phyloP scores from a whole-genome alignment of 495 filamentous ascomycete species.

The Aspergillus sparsus region DNA sequence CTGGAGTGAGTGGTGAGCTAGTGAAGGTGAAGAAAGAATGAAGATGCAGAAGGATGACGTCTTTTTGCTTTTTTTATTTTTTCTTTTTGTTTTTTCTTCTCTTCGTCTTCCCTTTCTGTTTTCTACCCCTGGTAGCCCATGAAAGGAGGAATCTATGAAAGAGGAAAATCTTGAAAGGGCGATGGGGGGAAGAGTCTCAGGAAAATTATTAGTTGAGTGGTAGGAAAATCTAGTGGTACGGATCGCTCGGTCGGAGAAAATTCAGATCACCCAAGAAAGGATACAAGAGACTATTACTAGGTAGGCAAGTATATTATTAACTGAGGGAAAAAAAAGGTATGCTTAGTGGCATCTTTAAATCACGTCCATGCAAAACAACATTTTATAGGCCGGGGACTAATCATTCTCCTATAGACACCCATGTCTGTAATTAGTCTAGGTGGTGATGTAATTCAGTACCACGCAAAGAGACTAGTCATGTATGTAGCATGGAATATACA shows the following conservation, averaged over 20 bases:
- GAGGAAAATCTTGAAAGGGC: background rate
- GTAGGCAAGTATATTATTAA: background rate
- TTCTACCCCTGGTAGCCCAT: background rate
- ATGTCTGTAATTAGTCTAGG: background rate
- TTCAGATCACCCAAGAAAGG: background rate
- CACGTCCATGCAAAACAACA: background rate
- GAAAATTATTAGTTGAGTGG: background rate
- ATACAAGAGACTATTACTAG: background rate
- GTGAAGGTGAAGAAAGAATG: conserved; percentile 14
- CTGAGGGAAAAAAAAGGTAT: background rate
- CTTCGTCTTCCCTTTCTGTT: no score
- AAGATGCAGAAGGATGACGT: conserved; percentile 12
- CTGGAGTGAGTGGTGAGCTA: conserved; percentile 14
- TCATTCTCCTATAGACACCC: background rate
- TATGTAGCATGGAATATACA: background rate
- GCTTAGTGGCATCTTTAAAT: background rate
- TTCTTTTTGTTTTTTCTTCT: no score
- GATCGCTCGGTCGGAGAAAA: conserved; percentile 7
- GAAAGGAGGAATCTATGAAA: background rate
- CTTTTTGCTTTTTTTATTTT: conserved; percentile 12
- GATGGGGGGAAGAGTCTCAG: background rate
- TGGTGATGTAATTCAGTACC: conserved; percentile 20
- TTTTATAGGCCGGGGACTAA: conserved; percentile 11
- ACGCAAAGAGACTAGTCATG: background rate
- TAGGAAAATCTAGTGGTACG: conserved; percentile 1